Conservation (phyloP, 192 early-diverging fungal genomes). For the Allomyces macrogynus region DNA sequence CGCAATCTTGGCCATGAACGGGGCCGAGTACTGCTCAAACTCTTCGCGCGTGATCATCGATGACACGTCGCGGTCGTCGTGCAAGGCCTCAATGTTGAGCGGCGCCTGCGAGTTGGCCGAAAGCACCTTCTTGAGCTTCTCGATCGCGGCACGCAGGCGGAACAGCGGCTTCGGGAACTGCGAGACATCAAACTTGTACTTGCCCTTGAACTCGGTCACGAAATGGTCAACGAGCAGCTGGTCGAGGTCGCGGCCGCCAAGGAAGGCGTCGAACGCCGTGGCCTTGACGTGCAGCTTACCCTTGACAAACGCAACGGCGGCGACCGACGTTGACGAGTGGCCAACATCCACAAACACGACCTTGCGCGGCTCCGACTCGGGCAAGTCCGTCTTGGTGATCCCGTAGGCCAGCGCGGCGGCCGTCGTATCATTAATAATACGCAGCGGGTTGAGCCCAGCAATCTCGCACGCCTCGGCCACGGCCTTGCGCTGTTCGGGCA, state of each 20-base stretch:
- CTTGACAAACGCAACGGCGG: conserved; percentile 82
- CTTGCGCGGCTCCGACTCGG: conserved; percentile 72
- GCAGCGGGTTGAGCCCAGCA: conserved; percentile 70
- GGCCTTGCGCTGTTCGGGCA: conserved; percentile 74
- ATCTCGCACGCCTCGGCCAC: conserved; percentile 72
- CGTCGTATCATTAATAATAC: conserved; percentile 82
- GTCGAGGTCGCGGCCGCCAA: conserved; percentile 94
- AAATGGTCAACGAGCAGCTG: conserved; percentile 69
- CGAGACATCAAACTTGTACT: conserved; percentile 86
- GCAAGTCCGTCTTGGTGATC: conserved; percentile 92
- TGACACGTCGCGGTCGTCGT: conserved; percentile 87
- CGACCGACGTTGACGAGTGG: conserved; percentile 59
- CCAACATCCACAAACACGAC: conserved; percentile 90
- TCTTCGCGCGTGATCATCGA: conserved; percentile 64
- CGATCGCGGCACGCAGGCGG: conserved; percentile 68
- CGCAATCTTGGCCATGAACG: conserved; percentile 49
- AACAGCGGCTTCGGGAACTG: conserved; percentile 74
- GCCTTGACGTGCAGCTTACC: conserved; percentile 84
- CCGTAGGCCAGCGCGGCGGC: conserved; percentile 90
- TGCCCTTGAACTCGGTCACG: conserved; percentile 68
- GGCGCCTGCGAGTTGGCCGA: conserved; percentile 77
- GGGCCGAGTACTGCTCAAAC: conserved; percentile 59
- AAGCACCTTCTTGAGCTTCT: conserved; percentile 93
- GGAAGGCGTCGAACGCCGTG: conserved; percentile 77
- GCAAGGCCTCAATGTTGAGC: conserved; percentile 84